These are phyloP conservation scores for Claviceps sp. DNA, from an alignment of 2,329 filamentous ascomycete genomes.

Conservation along the genomic window DNA sequence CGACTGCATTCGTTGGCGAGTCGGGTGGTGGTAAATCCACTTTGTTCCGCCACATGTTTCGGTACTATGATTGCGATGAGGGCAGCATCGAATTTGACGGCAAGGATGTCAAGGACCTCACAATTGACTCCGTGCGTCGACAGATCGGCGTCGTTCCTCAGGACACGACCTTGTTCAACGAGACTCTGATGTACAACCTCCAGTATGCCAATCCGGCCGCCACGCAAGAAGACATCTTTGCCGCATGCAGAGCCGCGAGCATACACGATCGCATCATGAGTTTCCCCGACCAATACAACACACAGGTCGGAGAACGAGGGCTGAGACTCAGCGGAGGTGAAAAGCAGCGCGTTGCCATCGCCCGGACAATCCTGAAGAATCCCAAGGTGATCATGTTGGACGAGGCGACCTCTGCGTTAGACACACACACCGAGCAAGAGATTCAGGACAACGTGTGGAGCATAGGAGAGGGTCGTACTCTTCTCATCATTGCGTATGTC, in stretches of 20 bases:
- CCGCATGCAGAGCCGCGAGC: constrained; percentile 72
- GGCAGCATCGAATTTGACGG: constrained; percentile 79
- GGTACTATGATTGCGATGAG: constrained; percentile 78
- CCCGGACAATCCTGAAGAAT: constrained; percentile 82
- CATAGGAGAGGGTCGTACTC: constrained; percentile 73
- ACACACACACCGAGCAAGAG: constrained; percentile 85
- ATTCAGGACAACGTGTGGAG: constrained; percentile 78
- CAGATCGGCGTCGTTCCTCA: constrained; percentile 95
- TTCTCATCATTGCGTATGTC: constrained; percentile 83
- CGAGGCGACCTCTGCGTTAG: constrained; percentile 82
- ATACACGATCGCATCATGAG: constrained; percentile 86
- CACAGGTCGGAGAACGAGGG: constrained; percentile 83
- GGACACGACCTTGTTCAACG: constrained; percentile 91
- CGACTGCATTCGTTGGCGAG: constrained; percentile 90
- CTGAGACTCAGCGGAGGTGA: constrained; percentile 80
- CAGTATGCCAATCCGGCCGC: constrained; percentile 75
- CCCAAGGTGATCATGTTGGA: constrained; percentile 86
- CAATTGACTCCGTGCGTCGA: constrained; percentile 81
- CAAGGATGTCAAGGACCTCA: constrained; percentile 69
- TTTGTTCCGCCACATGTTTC: constrained; percentile 86
- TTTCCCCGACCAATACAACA: constrained; percentile 79
- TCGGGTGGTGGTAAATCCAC: constrained; percentile 97
- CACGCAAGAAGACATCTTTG: constrained; percentile 68
- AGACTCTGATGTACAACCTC: constrained; percentile 88
- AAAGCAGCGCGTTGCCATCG: constrained; percentile 88